A percentile compares a stretch with the other conserved stretches of the same genome.
Conservation (phyloP, 495 filamentous ascomycete species). For the Gamarada debralockiae region DNA sequence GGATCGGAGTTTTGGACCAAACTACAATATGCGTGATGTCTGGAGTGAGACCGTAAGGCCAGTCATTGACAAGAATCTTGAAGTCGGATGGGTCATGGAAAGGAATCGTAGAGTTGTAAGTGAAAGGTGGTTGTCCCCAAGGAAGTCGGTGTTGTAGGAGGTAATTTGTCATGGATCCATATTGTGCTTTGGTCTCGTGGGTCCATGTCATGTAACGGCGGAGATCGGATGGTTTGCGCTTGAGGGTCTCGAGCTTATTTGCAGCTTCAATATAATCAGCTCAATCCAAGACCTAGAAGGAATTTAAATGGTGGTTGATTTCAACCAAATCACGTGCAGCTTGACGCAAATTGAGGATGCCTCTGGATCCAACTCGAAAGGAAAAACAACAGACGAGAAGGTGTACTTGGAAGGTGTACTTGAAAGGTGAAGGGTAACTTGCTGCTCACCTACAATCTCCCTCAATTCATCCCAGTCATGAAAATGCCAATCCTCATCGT, state of each 20-base stretch:
- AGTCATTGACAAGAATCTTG: constrained; percentile 80
- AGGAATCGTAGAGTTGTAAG: constrained; percentile 47
- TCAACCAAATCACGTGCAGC: neutral
- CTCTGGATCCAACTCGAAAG: too few relatives aligned
- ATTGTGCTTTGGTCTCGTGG: constrained; percentile 59
- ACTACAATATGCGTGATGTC: constrained; percentile 72
- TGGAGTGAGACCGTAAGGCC: constrained; percentile 76
- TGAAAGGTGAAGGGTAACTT: too few relatives aligned
- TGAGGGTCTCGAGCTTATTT: constrained; percentile 73
- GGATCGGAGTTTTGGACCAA: constrained; percentile 60
- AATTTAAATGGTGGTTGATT: neutral
- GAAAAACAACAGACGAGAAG: too few relatives aligned
- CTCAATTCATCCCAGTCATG: constrained; percentile 69
- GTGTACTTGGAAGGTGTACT: too few relatives aligned
- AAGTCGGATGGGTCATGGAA: constrained; percentile 70
- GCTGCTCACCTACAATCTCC: constrained; percentile 57
- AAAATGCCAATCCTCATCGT: constrained; percentile 62
- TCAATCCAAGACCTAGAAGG: neutral
- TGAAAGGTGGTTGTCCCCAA: constrained; percentile 59
- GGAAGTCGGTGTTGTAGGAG: constrained; percentile 67
- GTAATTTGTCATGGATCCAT: constrained; percentile 75
- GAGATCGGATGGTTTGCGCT: constrained; percentile 79
- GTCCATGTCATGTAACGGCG: constrained; percentile 82
- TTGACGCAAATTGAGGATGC: neutral
- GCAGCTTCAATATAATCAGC: constrained; percentile 37